A percentile compares a stretch with the other conserved stretches of the same genome.
These are phyloP conservation scores for Vigna hirtella DNA, from an alignment of 306 rosid genomes.

Conservation along the genomic window DNA sequence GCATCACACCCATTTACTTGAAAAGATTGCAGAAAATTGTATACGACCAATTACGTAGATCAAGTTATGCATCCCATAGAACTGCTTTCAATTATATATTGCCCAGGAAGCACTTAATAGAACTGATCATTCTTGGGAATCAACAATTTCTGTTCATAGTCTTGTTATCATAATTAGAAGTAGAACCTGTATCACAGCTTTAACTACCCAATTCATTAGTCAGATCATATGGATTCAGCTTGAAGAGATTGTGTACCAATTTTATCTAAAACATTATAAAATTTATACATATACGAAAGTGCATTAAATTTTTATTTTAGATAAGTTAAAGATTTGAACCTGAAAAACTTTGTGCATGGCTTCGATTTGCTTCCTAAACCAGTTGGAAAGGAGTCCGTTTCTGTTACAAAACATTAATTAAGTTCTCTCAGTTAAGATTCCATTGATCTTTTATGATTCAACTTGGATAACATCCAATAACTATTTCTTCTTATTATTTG, in stretches of 20 bases:
- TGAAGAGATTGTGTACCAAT: constrained; percentile 39
- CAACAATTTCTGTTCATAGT: constrained; percentile 70
- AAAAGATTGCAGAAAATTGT: constrained; percentile 38
- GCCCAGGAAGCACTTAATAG: constrained; percentile 55
- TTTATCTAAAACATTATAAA: constrained; percentile 45
- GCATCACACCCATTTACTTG: constrained; percentile 49
- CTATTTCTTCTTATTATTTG: constrained; percentile 33
- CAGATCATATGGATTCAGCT: constrained; percentile 59
- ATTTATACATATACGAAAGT: constrained; percentile 52
- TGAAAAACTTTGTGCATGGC: constrained; percentile 99
- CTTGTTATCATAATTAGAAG: constrained; percentile 74
- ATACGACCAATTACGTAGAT: constrained; percentile 44
- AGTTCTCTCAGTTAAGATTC: constrained; percentile 72
- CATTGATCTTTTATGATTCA: constrained; percentile 55
- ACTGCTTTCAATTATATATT: constrained; percentile 57
- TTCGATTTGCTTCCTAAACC: constrained; percentile 98
- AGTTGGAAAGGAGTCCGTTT: constrained; percentile 80
- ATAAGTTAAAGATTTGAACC: constrained; percentile 94
- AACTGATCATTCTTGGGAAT: constrained; percentile 58
- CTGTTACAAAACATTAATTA: constrained; percentile 96
- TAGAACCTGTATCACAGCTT: constrained; percentile 87
- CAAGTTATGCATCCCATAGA: constrained; percentile 55
- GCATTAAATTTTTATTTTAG: constrained; percentile 71
- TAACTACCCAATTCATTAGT: constrained; percentile 75
- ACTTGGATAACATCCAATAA: constrained; percentile 51